These are phyloP conservation scores for Talaromyces marneffei DNA, from an alignment of 2,329 filamentous ascomycete species.

Conservation along the genomic window DNA sequence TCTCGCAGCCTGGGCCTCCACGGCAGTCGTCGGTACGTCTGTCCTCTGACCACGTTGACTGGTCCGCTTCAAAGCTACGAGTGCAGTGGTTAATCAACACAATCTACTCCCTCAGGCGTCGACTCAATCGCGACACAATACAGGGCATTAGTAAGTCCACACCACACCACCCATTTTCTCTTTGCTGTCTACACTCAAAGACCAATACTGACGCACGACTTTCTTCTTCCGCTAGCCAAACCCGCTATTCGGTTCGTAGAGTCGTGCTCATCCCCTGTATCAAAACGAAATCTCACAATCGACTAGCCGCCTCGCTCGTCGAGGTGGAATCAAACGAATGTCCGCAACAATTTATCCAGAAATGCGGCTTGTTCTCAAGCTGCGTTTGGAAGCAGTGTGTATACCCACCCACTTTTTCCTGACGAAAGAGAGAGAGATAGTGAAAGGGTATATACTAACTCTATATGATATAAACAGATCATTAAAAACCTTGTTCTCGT, in stretches of 20 bases:
- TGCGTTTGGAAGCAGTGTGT: constrained; percentile 18
- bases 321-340: constrained; percentile 30
- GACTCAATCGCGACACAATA: constrained; percentile 22
- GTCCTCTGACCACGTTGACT: background rate
- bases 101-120: constrained; percentile 8
- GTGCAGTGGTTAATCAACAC: background rate
- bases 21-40: background rate
- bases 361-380: constrained; percentile 19
- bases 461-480: constrained; percentile 18
- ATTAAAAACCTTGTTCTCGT: constrained; percentile 21
- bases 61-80: background rate
- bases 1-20: background rate
- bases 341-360: constrained; percentile 26
- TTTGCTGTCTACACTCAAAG: background rate
- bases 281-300: background rate
- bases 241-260: constrained; percentile 27
- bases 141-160: constrained; percentile 25
- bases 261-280: background rate
- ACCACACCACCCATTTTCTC: too few species aligned
- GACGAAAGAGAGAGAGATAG: background rate
- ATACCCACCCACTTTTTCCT: background rate
- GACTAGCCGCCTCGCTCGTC: constrained; percentile 33
- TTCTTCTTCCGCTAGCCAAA: constrained; percentile 19
- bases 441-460: background rate
- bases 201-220: background rate